Evolutionary conservation across 73 alveolate genomes (phyloP), one percentile per base, ranked within the genome.

Genomic region (Paramecium caudatum): DNA sequence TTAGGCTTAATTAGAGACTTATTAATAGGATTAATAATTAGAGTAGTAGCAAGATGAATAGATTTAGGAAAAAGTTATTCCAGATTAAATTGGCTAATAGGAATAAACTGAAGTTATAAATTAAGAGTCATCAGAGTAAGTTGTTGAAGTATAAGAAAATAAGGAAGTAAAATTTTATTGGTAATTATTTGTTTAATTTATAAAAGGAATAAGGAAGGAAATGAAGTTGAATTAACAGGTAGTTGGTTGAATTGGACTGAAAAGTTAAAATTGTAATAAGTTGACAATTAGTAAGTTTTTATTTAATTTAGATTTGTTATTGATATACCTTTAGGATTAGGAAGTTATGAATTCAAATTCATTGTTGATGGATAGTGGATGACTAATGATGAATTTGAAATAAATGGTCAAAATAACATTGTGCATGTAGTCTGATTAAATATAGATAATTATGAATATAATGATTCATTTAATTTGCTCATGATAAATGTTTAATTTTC

Each of bases 311-410:
- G 84, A 68, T 37, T 34, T 30, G 61, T 32, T 25, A 37, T 68
- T 68, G 50, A 68, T 8, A 13, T 68, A 16, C 10, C 36, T 5
- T 3, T 74, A 21, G 69, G 69, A 10, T n/a, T 0, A 45, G 88
- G 88, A 39, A 16, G 7, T 6, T 0, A 74, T 74, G 69, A 74
- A 74, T 74, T 74, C 30, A 74, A 74, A 43, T 74, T 74, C 43
- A 41, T 74, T 74, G 88, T 74, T 9, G 88, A 74, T 19, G 88
- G 55, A 5, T 63, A 74, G 6, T 74, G 88, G 88, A 74, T 41
- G 32, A 27, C 25, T 13, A 43, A 68, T 27, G 49, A 65, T 16
- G 12, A 65, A 33, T 65, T 32, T 65, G 83, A 65, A 6, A 16
- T 10, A 12, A 32, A 65, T 36, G 83, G 80, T 55, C 30, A 55